Evolutionary conservation across 2,329 filamentous ascomycete genomes (phyloP).

Genomic region (Talaromyces sp.): DNA sequence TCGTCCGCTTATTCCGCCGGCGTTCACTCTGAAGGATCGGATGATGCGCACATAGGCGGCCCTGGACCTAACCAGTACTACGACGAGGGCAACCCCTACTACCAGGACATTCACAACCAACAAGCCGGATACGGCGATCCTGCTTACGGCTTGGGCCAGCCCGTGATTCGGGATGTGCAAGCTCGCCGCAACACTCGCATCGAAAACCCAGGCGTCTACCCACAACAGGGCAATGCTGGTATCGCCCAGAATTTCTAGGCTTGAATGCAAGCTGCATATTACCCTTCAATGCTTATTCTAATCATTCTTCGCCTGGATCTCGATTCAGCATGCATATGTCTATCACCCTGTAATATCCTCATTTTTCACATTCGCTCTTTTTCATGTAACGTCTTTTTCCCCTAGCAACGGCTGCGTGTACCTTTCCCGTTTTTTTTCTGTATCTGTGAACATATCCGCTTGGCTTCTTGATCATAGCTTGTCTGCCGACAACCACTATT

Average conservation of each 20-base stretch:
- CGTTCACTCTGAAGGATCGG: constrained; percentile 65
- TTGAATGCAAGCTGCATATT: neutral
- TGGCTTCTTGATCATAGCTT: constrained; percentile 5
- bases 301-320: neutral
- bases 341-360: neutral
- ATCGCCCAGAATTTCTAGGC: constrained; percentile 92
- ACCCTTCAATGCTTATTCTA: neutral
- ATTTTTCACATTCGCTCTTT: constrained; percentile 7
- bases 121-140: constrained; percentile 56
- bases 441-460: constrained; percentile 8
- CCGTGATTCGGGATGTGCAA: constrained; percentile 88
- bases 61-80: constrained; percentile 51
- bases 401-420: constrained; percentile 16
- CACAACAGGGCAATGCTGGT: constrained; percentile 83
- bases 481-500: constrained; percentile 2
- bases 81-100: constrained; percentile 53
- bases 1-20: constrained; percentile 91
- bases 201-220: constrained; percentile 83
- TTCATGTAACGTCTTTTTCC: constrained; percentile 14
- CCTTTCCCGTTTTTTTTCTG: neutral
- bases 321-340: constrained; percentile 1
- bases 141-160: constrained; percentile 57
- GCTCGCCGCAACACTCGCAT: constrained; percentile 92
- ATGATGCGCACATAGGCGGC: constrained; percentile 51
- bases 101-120: constrained; percentile 41